A percentile compares a stretch with the other conserved stretches of the same genome.
These are phyloP conservation scores for Tetracentron sinense DNA, from an alignment of 164 flowering plant species.

Conservation along the genomic window DNA sequence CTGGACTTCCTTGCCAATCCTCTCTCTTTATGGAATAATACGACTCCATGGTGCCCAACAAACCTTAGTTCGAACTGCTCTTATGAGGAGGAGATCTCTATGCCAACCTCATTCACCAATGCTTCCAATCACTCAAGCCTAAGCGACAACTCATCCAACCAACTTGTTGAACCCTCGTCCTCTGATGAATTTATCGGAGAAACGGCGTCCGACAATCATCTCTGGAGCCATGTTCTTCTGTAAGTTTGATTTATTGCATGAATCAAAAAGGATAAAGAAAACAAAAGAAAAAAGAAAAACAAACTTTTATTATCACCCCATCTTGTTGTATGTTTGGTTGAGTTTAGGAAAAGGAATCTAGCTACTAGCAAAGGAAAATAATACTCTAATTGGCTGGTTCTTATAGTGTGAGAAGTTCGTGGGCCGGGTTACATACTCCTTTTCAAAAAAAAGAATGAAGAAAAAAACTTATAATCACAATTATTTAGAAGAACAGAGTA, in stretches of 20 bases:
- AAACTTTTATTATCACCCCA: no score
- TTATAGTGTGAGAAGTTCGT: no score
- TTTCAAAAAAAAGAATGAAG: no score
- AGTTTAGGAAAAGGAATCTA: no score
- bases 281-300: background rate
- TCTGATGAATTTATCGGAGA: conserved; percentile 31
- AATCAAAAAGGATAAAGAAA: background rate
- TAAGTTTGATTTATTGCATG: conserved; percentile 29
- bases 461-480: no score
- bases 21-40: conserved; percentile 32
- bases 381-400: no score
- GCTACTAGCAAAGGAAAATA: no score
- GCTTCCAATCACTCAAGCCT: conserved; percentile 46
- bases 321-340: no score
- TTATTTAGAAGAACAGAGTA: no score
- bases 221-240: conserved; percentile 54
- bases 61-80: conserved; percentile 46
- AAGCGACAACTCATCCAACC: conserved; percentile 37
- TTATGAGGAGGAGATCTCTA: conserved; percentile 53
- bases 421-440: no score
- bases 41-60: conserved; percentile 29
- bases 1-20: conserved; percentile 41
- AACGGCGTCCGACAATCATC: conserved; percentile 34
- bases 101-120: conserved; percentile 45
- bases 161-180: conserved; percentile 29